These are phyloP conservation scores for Cercospora berteroae DNA, from an alignment of 2,329 filamentous ascomycete species.

Conservation along the genomic window DNA sequence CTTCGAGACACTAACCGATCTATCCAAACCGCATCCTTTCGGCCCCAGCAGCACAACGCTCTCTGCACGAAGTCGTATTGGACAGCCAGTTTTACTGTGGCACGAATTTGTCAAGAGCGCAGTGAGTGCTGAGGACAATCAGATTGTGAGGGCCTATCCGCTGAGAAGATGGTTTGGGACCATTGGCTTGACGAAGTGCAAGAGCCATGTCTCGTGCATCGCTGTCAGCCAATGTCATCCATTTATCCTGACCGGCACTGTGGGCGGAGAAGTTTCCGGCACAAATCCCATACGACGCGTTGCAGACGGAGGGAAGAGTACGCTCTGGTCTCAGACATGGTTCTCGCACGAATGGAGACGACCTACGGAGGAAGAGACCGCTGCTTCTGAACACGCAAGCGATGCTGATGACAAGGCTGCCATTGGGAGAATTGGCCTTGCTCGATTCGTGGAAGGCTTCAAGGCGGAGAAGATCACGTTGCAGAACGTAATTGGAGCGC, in stretches of 20 bases:
- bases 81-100: conserved; percentile 51
- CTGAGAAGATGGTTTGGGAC: conserved; percentile 54
- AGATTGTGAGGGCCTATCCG: conserved; percentile 49
- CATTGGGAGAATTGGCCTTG: conserved; percentile 26
- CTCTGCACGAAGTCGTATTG: conserved; percentile 51
- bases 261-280: conserved; percentile 51
- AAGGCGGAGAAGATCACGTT: conserved; percentile 32
- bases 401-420: not conserved
- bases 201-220: conserved; percentile 41
- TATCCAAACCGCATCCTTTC: conserved; percentile 46
- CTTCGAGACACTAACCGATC: conserved; percentile 54
- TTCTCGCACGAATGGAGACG: conserved; percentile 58
- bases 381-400: not conserved
- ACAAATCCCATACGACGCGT: conserved; percentile 55
- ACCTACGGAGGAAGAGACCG: conserved; percentile 22
- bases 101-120: conserved; percentile 56
- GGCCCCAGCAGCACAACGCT: conserved; percentile 48
- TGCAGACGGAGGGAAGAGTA: conserved; percentile 48
- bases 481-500: conserved; percentile 18
- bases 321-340: conserved; percentile 56
- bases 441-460: conserved; percentile 45
- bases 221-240: conserved; percentile 56
- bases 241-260: conserved; percentile 52
- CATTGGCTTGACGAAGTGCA: conserved; percentile 40
- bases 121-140: conserved; percentile 55